Evolutionary conservation across 257 asterid species (phyloP).

Genomic region (Rhazya stricta): DNA sequence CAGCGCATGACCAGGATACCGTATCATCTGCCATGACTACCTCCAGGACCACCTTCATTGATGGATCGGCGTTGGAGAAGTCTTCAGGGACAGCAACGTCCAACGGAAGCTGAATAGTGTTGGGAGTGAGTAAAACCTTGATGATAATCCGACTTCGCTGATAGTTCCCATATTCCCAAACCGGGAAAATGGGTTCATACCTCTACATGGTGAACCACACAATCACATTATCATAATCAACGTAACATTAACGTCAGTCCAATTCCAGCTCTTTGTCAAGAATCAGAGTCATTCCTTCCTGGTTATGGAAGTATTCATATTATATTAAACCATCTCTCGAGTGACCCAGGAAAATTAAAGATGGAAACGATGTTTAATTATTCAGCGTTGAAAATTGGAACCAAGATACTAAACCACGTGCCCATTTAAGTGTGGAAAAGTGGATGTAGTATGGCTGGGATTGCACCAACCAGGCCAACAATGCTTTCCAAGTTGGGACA

Average conservation of each 20-base stretch:
- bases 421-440: background rate
- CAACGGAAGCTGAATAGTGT: background rate
- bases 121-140: too few species aligned
- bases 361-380: too few species aligned
- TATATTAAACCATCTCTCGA: too few species aligned
- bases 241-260: background rate
- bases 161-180: background rate
- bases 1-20: constrained; percentile 17
- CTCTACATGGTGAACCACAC: background rate
- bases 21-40: background rate
- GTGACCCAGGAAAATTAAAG: too few species aligned
- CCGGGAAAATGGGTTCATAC: background rate
- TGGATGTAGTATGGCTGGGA: background rate
- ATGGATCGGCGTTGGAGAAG: background rate
- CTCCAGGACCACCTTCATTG: constrained; percentile 6
- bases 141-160: too few species aligned
- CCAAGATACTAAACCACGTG: too few species aligned
- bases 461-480: background rate
- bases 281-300: background rate
- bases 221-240: background rate
- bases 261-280: background rate
- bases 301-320: too few species aligned
- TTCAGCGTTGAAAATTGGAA: too few species aligned
- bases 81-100: background rate
- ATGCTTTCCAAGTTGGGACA: background rate